Base-by-base conservation (phyloP, 1,139 yeast species). In the Candida labiduridarum region DNA sequence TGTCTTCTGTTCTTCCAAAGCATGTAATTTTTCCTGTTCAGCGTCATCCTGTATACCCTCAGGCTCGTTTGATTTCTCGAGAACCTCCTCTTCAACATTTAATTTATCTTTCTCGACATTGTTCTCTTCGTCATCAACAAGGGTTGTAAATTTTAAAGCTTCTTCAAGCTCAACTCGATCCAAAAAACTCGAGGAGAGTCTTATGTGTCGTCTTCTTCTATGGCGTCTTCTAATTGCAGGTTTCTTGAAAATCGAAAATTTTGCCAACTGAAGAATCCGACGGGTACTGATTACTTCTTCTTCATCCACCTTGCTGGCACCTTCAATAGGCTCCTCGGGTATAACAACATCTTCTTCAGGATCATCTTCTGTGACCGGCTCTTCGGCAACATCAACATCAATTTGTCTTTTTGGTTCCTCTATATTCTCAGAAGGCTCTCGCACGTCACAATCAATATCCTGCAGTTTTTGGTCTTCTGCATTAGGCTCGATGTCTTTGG, bases 201-300 rank as follows among this genome's bases (percentile, higher is more conserved):
- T 36, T 9, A 35, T 6, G 11, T 29, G 31, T 12, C 41, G 33
- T 40, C 49, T 47, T 38, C 40, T 47, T 14, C 46, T 39, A 19
- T 38, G 49, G 29, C 40, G 46, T 22, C 42, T 39, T 18, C 40
- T 38, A 9, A 47, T 44, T 19, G 40, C 42, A 34, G 41, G 31
- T 39, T 36, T 41, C 35, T 30, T 44, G 9, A 27, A 18, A 16
- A 14, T 18, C 4, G 19, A 11, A 27, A 25, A 12, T 14, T 27
- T n/a, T 14, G 43, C 25, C 2, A 40, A n/a, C 34, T 10, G 33
- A 12, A 40, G 15, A 9, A 27, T 11, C 11, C n/a, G 16, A 19
- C 31, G 22, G 10, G 29, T 4, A 7, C 8, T 29, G 6, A 6
- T 4, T 22, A 19, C 30, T 34, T 34, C 40, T 18, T 15, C 41